Base-by-base conservation (phyloP, 163 green algal species). In the Chlamydomonas reinhardtii region DNA sequence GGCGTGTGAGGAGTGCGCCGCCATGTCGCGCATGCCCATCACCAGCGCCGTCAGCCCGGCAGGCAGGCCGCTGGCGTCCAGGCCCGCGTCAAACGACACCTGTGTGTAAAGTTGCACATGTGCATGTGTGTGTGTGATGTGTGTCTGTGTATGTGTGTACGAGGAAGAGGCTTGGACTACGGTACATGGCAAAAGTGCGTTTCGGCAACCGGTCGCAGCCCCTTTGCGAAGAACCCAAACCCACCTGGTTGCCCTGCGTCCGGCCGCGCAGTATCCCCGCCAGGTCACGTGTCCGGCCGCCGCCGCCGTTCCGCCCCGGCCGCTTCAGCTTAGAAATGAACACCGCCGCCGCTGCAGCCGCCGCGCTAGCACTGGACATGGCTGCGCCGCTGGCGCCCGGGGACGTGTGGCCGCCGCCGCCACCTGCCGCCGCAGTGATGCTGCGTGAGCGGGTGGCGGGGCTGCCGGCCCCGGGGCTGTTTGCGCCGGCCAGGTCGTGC, bases 321-420 rank as follows among this genome's bases (percentile, higher is more conserved):
- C 79, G 24, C 39, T 70, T 70, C n/a, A 85, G 79, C 79, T 85
- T 85, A 32, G 32, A 43, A 0, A 85, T 54, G 48, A 85, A 75
- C 34, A 54, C 34, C 2, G 69, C 35, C 9, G 69, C 69, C 9
- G 69, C 69, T 11, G 69, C 69, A 20, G 34, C 34, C 27, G 69
- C 69, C 5, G 69, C 69, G 20, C 34, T 56, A 22, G 69, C 17
- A 35, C 19, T 73, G 54, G 32, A 22, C 64, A 70, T 74, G 66
- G 48, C 27, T 48, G 19, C 72, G 78, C 43, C 20, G 77, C n/a
- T 66, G 66, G 65, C 32, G 77, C 19, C 29, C 39, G 64, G 34
- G 29, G 17, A 43, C 61, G 75, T n/a, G 9, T 16, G 6, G 34
- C 19, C 69, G 2, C 1, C 34, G 32, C 68, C 68, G 16, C 15